These are phyloP conservation scores for Melastoma malabathricum DNA, from an alignment of 345 rosid genomes.

Conservation along the genomic window DNA sequence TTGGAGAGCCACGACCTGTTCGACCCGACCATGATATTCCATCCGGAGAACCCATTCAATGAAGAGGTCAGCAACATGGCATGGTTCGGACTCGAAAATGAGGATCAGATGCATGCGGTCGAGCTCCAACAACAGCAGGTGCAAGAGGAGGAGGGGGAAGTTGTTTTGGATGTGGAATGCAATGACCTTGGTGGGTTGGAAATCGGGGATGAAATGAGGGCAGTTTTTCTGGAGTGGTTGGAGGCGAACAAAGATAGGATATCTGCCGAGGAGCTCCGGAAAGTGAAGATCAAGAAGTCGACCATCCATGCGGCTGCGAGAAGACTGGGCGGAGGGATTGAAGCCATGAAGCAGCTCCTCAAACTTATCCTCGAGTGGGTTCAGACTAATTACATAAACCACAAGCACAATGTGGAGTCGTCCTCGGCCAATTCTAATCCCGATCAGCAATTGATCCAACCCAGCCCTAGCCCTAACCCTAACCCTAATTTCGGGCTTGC, in stretches of 20 bases:
- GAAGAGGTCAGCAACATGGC: slow-evolving; percentile 2
- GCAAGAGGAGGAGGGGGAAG: too few relatives aligned
- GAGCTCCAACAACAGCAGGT: too few relatives aligned
- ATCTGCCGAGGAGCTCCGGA: slow-evolving; percentile 84
- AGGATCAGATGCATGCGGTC: too few relatives aligned
- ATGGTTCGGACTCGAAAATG: neutral
- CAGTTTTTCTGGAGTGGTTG: slow-evolving; percentile 84
- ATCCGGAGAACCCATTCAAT: slow-evolving; percentile 15
- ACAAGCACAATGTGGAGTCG: slow-evolving; percentile 27
- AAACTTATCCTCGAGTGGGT: slow-evolving; percentile 98
- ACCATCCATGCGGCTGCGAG: slow-evolving; percentile 80
- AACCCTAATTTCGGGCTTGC: slow-evolving; percentile 10
- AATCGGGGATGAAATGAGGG: slow-evolving; percentile 46
- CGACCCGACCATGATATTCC: slow-evolving; percentile 59
- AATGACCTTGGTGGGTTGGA: too few relatives aligned
- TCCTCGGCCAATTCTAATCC: neutral
- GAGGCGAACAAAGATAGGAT: slow-evolving; percentile 68
- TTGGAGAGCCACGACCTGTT: slow-evolving; percentile 57
- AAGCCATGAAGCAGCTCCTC: slow-evolving; percentile 82
- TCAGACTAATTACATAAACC: slow-evolving; percentile 69
- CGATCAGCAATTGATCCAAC: neutral
- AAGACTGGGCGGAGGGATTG: slow-evolving; percentile 85
- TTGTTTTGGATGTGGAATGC: too few relatives aligned
- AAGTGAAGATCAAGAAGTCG: slow-evolving; percentile 79
- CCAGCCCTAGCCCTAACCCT: slow-evolving; percentile 22